A percentile compares a stretch with the other conserved stretches of the same genome.
Conservation (phyloP, 1,284 basidiomycete genomes). For the Termitomyces sp. region DNA sequence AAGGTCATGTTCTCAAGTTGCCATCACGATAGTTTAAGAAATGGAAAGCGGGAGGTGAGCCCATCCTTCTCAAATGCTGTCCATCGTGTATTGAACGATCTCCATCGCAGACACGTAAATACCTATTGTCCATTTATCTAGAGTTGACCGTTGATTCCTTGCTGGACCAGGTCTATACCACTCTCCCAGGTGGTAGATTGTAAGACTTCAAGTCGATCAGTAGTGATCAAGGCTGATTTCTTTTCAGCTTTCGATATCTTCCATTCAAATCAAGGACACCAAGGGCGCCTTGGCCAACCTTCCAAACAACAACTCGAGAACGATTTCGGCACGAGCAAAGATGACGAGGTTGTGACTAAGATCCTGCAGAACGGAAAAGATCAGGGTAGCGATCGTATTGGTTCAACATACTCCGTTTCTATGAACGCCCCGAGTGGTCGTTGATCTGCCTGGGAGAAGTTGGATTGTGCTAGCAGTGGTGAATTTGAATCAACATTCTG, state of each 20-base stretch:
- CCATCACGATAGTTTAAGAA: slow-evolving; percentile 54
- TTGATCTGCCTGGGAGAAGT: neutral
- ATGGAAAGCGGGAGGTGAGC: slow-evolving; percentile 73
- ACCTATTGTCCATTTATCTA: neutral
- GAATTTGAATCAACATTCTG: neutral
- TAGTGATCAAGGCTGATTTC: slow-evolving; percentile 1
- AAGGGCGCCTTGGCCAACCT: slow-evolving; percentile 63
- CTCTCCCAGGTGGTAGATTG: slow-evolving; percentile 71
- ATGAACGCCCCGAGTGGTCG: slow-evolving; percentile 14
- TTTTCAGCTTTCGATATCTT: slow-evolving; percentile 43
- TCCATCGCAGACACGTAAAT: slow-evolving; percentile 61
- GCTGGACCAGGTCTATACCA: slow-evolving; percentile 49
- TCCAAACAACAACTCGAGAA: slow-evolving; percentile 77
- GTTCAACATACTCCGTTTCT: slow-evolving; percentile 25
- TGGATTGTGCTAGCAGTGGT: neutral
- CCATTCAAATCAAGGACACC: slow-evolving; percentile 62
- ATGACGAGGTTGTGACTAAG: slow-evolving; percentile 53
- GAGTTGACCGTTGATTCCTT: slow-evolving; percentile 10
- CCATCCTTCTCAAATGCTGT: slow-evolving; percentile 14
- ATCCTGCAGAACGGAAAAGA: slow-evolving; percentile 60
- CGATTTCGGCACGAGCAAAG: slow-evolving; percentile 60
- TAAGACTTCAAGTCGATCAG: slow-evolving; percentile 31
- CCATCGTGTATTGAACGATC: slow-evolving; percentile 21
- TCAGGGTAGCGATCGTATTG: slow-evolving; percentile 45
- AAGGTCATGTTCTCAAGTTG: slow-evolving; percentile 16